A percentile compares a stretch with the other conserved stretches of the same genome.
These are phyloP conservation scores for Craspedostauros australis DNA, from an alignment of 108 stramenopile genomes.

Conservation along the genomic window DNA sequence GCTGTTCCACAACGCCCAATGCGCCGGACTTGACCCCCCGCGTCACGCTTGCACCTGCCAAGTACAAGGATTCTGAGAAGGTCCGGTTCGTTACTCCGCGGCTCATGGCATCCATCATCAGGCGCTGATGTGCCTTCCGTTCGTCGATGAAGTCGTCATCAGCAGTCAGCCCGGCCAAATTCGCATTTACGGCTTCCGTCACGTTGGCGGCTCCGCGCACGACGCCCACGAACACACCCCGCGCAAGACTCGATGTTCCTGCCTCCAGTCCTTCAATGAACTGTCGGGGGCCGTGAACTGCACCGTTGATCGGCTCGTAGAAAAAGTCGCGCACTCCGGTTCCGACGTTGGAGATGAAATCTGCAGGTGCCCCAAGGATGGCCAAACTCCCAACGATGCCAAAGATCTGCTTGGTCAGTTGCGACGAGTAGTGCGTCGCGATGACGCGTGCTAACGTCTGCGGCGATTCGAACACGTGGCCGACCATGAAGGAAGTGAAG, in stretches of 20 bases:
- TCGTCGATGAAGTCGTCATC: constrained; percentile 78
- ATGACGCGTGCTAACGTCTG: constrained; percentile 51
- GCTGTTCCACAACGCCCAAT: constrained; percentile 66
- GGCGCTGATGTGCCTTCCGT: constrained; percentile 64
- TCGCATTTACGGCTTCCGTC: constrained; percentile 64
- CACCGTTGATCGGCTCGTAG: constrained; percentile 79
- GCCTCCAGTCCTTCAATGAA: constrained; percentile 75
- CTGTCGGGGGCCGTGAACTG: constrained; percentile 58
- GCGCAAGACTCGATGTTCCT: constrained; percentile 65
- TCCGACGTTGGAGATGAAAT: constrained; percentile 79
- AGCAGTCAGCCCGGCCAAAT: constrained; percentile 62
- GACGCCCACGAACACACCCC: constrained; percentile 76
- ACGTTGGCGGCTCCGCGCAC: constrained; percentile 72
- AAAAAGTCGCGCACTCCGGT: constrained; percentile 78
- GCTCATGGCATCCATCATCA: constrained; percentile 55
- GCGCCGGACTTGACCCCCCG: constrained; percentile 64
- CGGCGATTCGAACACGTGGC: constrained; percentile 78
- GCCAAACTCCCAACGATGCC: constrained; percentile 63
- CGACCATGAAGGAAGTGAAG: constrained; percentile 75
- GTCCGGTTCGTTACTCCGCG: constrained; percentile 33
- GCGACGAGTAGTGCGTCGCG: constrained; percentile 71
- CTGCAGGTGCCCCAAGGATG: constrained; percentile 73
- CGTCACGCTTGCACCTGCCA: constrained; percentile 63
- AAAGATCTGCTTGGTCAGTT: constrained; percentile 72
- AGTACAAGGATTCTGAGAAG: constrained; percentile 48